Evolutionary conservation across 768 basidiomycete species (phyloP), one percentile per base, ranked within the genome.

Genomic region (Hortiboletus campestris): DNA sequence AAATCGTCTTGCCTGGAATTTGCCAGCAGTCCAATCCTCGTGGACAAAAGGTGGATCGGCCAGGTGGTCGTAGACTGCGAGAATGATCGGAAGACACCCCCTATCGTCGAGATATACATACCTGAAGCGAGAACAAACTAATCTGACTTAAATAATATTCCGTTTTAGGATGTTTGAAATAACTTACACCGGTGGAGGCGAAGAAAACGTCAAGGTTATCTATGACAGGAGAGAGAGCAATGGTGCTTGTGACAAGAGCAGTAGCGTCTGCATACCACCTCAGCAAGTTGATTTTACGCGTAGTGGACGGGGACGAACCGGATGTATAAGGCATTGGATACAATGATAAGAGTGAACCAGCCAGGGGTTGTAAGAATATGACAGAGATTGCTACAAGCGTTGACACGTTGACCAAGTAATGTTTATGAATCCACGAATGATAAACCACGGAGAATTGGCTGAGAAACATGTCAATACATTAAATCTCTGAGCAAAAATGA

Each of bases 41-140:
- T 60, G 46, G 20, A 87, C 72, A 61, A 86, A 88, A 9, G 84
- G 81, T 2, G 87, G 87, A 53, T 85, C 83, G 6, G 71, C 62
- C 7, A 87, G 65, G 16, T 67, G 61, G 58, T 81, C 57, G 38
- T 73, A 73, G 11, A 70, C 70, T 71, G 13, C 39, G 25, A 25
- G 22, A 31, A 49, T 62, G 29, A 61, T n/a, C n/a, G n/a, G 49
- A 34, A 38, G 0, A 10, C 22, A 20, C 13, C 25, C 25, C 6
- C 38, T 31, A 22, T 46, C 19, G 17, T 2, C 28, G n/a, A 39
- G 16, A 40, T 11, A 9, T 8, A 20, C 55, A 16, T 49, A 71
- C 71, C 60, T 55, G 69, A 71, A 32, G 71, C 67, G 12, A 67
- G 56, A 25, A 54, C 55, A 58, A 68, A 71, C 71, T 71, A 36